Evolutionary conservation across 176 grass and related monocot genomes (phyloP).

Genomic region (Juncus effusus): DNA sequence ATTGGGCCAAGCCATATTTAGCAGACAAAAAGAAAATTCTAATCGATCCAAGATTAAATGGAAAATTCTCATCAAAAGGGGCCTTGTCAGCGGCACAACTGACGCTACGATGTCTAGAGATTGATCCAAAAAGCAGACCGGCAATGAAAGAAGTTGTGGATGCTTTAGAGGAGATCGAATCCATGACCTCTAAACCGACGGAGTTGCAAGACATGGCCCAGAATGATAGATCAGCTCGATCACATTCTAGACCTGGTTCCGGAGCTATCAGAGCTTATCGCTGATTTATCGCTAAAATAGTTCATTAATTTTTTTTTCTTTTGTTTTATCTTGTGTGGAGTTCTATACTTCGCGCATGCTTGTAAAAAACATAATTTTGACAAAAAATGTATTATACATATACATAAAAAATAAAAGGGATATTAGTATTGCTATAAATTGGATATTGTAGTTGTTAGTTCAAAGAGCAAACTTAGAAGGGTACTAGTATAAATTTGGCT

Average conservation of each 20-base stretch:
- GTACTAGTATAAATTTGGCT: no score
- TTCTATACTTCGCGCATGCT: no score
- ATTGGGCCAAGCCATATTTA: constrained; percentile 56
- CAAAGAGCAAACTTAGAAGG: no score
- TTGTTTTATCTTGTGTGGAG: no score
- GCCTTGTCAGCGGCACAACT: constrained; percentile 53
- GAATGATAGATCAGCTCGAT: not conserved
- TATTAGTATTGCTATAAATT: no score
- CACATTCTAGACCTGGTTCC: not conserved
- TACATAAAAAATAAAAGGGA: no score
- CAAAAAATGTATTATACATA: no score
- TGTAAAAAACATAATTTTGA: no score
- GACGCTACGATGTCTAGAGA: constrained; percentile 43
- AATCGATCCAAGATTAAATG: constrained; percentile 65
- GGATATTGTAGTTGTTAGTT: no score
- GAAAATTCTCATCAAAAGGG: constrained; percentile 46
- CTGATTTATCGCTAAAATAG: no score
- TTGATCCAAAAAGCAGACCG: constrained; percentile 52
- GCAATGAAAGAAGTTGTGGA: constrained; percentile 68
- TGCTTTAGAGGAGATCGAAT: constrained; percentile 38
- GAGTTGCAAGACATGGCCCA: not conserved
- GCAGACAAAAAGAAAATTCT: constrained; percentile 46
- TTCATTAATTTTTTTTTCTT: no score
- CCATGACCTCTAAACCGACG: constrained; percentile 22
- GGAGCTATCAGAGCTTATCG: no score